Evolutionary conservation across 139 green algal genomes (phyloP), one percentile per base, ranked within the genome.

Genomic region (Gonium pectorale): DNA sequence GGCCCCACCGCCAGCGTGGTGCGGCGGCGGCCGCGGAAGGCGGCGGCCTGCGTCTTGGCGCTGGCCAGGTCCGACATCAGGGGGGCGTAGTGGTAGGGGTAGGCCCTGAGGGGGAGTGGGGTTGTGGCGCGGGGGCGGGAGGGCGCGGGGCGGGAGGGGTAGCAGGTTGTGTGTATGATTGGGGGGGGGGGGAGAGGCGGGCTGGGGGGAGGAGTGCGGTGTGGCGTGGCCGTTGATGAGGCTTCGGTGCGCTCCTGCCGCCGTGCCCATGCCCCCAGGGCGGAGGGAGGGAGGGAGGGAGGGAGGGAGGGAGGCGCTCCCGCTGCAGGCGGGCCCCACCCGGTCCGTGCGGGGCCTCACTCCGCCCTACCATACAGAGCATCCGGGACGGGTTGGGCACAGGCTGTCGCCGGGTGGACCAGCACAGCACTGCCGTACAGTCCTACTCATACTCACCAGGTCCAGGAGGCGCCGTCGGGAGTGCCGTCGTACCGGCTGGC

Each of bases 21-120:
- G 11, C 63, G 29, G 62, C 78, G 31, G 64, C 59, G 40, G 62
- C 84, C 77, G 78, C 71, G 43, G 81, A 70, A 89, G 13, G 70
- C 70, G 31, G 64, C 33, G 8, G 67, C 67, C 67, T 74, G 62
- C 26, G 44, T 67, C 46, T 62, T 72, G 33, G 49, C 4, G 74
- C 68, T 86, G 29, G 67, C 69, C 33, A 92, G 62, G 52, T 92
- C 90, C 7, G 63, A 79, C 13, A 90, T 84, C 37, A 93, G 70
- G 0, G 91, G 91, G 0, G 91, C 91, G 43, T 94, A 94, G 86
- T 93, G 87, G 77, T 90, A 83, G 0, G 86, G 77, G 81, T 90
- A 94, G 54, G 66, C 73, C 83, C 83, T 87, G 80, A 7, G 69
- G 69, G 31, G n/a, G 69, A n/a, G n/a, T n/a, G n/a, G n/a, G n/a